Evolutionary conservation across 176 grass and related monocot species (phyloP).

Genomic region (Hordeum marinum): DNA sequence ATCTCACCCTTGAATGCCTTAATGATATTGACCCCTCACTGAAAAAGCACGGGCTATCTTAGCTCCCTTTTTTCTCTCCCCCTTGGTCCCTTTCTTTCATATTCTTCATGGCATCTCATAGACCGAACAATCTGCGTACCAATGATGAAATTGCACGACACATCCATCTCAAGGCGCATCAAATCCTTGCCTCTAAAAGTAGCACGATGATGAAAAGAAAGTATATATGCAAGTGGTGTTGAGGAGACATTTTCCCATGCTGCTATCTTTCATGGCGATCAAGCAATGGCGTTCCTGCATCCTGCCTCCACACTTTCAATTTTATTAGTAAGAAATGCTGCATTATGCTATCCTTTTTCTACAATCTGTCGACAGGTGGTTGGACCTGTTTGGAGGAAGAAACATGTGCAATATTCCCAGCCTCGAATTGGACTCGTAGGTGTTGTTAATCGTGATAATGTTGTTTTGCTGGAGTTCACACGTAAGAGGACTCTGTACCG

Average conservation of each 20-base stretch:
- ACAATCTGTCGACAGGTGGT: constrained; percentile 2
- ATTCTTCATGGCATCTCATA: constrained; percentile 12
- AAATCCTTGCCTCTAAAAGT: constrained; percentile 2
- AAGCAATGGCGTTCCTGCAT: background rate
- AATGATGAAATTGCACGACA: constrained; percentile 29
- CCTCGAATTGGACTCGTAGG: background rate
- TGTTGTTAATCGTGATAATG: background rate
- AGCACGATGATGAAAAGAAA: background rate
- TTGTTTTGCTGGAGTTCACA: background rate
- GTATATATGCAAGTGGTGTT: background rate
- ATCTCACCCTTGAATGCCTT: background rate
- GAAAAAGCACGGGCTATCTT: constrained; percentile 5
- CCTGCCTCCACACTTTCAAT: background rate
- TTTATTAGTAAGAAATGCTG: background rate
- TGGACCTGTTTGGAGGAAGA: background rate
- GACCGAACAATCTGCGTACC: constrained; percentile 13
- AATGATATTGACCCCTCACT: constrained; percentile 17
- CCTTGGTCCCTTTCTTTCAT: background rate
- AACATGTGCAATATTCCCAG: background rate
- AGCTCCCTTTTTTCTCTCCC: background rate
- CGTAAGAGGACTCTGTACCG: constrained; percentile 5
- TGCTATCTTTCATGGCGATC: background rate
- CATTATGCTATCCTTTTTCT: background rate
- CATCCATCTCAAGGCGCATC: background rate
- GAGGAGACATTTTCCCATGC: background rate